Evolutionary conservation across 371 early-diverging fungal species (phyloP), one percentile per base, ranked within the genome.

Genomic region (Lichtheimia ornata): DNA sequence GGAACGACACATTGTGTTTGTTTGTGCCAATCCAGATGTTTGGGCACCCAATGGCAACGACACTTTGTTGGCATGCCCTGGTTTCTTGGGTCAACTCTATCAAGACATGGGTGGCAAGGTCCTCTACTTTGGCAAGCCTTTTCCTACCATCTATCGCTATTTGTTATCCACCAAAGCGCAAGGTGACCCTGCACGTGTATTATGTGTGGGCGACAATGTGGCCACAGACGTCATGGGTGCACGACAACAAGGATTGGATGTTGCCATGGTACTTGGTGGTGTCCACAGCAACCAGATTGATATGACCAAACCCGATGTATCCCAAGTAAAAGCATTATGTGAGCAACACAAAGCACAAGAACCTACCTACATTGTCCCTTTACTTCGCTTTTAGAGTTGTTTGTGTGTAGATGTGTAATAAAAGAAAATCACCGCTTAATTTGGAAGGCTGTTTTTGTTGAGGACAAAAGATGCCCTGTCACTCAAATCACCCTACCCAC

Each of bases 21-120:
- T 80, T 11, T 74, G 77, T 55, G 77, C 77, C 5, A 80, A 80
- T 59, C 80, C 80, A 7, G 80, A 80, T 43, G 70, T 80, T 17
- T 66, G 66, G 59, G 76, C 80, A 1, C 80, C 80, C 3, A 71
- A 80, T 59, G 80, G 77, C 2, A 22, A 56, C 1, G 49, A 74
- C 58, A 51, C 49, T 20, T 54, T 76, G 44, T 25, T 76, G 4
- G 62, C 68, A 4, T 76, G 80, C 45, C 74, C 75, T 41, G 80
- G 80, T 0, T 80, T 65, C 58, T 56, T 80, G 5, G 80, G 71
- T 2, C 47, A 74, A 56, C 58, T 76, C 62, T 80, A 80, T 51
- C 73, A 72, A 22, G 58, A 62, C 15, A 69, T 76, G 69, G 80
- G 80, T 17, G 79, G 80, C 4, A 50, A 56, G 22, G 80, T 80